A percentile compares a stretch with the other conserved stretches of the same genome.
Evolutionary conservation across 2,329 filamentous ascomycete species (phyloP).

Genomic region (Arthrobotrys conoides): DNA sequence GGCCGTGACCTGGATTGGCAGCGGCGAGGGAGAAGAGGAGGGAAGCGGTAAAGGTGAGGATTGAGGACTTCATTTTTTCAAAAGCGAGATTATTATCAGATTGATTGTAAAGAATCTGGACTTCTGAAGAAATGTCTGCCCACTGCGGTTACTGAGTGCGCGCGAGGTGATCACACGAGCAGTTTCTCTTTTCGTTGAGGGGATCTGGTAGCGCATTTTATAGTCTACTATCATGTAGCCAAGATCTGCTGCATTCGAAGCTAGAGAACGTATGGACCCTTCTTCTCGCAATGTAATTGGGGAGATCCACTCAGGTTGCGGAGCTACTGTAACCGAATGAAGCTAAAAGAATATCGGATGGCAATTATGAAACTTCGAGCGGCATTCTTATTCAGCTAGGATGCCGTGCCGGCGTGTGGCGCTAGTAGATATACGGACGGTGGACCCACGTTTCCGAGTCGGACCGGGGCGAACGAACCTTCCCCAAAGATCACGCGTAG

Average conservation of each 20-base stretch:
- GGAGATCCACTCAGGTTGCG: background rate
- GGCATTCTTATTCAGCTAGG: background rate
- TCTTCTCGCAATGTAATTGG: background rate
- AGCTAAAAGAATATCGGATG: background rate
- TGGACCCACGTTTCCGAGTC: background rate
- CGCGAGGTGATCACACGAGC: background rate
- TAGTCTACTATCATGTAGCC: background rate
- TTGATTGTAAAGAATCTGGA: too few relatives aligned
- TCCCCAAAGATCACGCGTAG: slow-evolving; percentile 12
- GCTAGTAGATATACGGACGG: slow-evolving; percentile 14
- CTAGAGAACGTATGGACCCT: background rate
- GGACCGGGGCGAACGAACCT: background rate
- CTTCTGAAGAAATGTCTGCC: too few relatives aligned
- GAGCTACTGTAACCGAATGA: background rate
- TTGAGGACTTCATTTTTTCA: slow-evolving; percentile 7
- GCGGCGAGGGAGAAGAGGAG: background rate
- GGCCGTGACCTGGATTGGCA: background rate
- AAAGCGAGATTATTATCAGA: too few relatives aligned
- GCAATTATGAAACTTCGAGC: background rate
- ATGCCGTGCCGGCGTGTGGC: background rate
- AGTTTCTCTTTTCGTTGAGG: background rate
- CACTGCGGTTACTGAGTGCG: background rate
- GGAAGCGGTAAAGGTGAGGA: background rate
- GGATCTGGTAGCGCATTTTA: background rate
- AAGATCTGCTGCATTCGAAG: background rate